These are phyloP conservation scores for Huntiella bhutanensis DNA, from an alignment of 2,329 filamentous ascomycete species.

Conservation along the genomic window DNA sequence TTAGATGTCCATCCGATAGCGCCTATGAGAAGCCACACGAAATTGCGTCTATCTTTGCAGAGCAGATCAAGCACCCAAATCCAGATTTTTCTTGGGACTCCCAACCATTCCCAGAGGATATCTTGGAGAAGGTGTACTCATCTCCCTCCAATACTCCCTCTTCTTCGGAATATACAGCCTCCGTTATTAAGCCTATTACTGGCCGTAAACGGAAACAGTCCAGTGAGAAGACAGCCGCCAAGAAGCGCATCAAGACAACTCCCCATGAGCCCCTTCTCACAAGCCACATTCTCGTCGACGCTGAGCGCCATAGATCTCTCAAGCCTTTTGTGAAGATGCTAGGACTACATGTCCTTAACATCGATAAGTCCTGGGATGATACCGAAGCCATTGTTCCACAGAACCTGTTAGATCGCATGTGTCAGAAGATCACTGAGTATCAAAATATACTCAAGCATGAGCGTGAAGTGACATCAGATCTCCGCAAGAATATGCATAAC, in stretches of 20 bases:
- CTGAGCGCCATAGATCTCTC: slow-evolving; percentile 9
- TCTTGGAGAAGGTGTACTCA: slow-evolving; percentile 28
- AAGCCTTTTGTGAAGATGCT: slow-evolving; percentile 10
- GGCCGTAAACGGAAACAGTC: slow-evolving; percentile 24
- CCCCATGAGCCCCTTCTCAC: not conserved
- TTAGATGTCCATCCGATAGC: slow-evolving; percentile 22
- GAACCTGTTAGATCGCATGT: slow-evolving; percentile 9
- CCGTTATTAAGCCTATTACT: slow-evolving; percentile 1
- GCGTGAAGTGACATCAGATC: slow-evolving; percentile 15
- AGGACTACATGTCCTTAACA: slow-evolving; percentile 8
- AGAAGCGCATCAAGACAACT: slow-evolving; percentile 7
- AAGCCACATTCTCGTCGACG: slow-evolving; percentile 5
- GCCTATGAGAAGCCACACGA: slow-evolving; percentile 25
- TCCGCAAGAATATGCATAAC: slow-evolving; percentile 23
- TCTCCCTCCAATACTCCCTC: slow-evolving; percentile 17
- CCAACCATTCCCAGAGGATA: slow-evolving; percentile 26
- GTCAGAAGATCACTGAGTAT: slow-evolving; percentile 17
- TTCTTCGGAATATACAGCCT: not conserved
- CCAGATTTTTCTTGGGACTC: slow-evolving; percentile 28
- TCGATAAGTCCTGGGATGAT: slow-evolving; percentile 4
- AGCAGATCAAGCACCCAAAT: slow-evolving; percentile 24
- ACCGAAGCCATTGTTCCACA: slow-evolving; percentile 4
- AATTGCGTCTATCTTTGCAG: slow-evolving; percentile 27
- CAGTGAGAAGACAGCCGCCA: slow-evolving; percentile 3
- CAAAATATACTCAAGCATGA: slow-evolving; percentile 23